Conservation (phyloP, 768 basidiomycete genomes). For the Leccinum subgranulosum region DNA sequence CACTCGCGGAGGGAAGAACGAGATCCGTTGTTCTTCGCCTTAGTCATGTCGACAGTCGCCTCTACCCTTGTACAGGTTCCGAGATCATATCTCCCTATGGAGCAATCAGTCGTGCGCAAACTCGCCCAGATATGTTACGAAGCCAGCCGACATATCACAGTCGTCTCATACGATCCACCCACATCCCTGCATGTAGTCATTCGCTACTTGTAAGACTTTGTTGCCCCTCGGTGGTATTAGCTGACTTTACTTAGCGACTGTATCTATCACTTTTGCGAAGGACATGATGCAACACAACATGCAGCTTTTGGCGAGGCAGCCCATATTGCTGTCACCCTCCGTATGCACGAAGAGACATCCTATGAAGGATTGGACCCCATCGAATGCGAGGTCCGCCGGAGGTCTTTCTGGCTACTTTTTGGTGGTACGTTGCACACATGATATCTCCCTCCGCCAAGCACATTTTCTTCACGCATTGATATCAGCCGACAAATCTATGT, state of each 20-base stretch:
- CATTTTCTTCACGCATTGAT: not conserved
- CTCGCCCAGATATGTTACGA: slow-evolving; percentile 79
- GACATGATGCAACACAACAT: slow-evolving; percentile 83
- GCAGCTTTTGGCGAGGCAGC: slow-evolving; percentile 86
- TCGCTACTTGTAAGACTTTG: slow-evolving; percentile 73
- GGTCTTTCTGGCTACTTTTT: slow-evolving; percentile 88
- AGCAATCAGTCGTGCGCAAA: slow-evolving; percentile 78
- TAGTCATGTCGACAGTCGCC: slow-evolving; percentile 87
- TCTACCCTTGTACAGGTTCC: slow-evolving; percentile 88
- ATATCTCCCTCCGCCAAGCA: not conserved
- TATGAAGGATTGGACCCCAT: slow-evolving; percentile 83
- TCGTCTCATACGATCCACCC: slow-evolving; percentile 80
- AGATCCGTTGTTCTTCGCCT: slow-evolving; percentile 86
- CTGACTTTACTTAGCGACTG: slow-evolving; percentile 53
- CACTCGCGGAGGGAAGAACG: slow-evolving; percentile 76
- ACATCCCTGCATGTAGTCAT: slow-evolving; percentile 83
- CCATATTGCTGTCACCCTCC: slow-evolving; percentile 76
- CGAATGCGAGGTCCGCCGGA: slow-evolving; percentile 81
- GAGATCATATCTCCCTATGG: slow-evolving; percentile 84
- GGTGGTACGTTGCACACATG: slow-evolving; percentile 53
- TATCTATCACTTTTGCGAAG: slow-evolving; percentile 86
- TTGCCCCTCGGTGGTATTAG: not conserved
- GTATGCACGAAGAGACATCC: slow-evolving; percentile 83
- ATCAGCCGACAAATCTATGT: slow-evolving; percentile 86
- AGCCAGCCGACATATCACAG: slow-evolving; percentile 76